Evolutionary conservation across 2,329 filamentous ascomycete species (phyloP).

Genomic region (Fusarium secorum): DNA sequence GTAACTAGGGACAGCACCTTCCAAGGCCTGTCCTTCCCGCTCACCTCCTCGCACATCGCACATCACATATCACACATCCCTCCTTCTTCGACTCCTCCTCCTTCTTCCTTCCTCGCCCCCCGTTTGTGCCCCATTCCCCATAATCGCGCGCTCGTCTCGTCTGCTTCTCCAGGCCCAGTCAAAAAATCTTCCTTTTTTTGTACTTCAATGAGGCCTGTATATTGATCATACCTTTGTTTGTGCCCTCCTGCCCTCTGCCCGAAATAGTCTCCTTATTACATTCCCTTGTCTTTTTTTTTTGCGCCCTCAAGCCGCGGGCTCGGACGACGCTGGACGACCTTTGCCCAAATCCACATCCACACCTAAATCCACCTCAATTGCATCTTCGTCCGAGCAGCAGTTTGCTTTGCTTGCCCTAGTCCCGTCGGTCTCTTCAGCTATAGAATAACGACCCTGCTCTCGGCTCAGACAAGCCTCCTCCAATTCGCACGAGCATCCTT

Average conservation of each 20-base stretch:
- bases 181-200: conserved; percentile 37
- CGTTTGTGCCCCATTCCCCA: conserved; percentile 35
- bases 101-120: conserved; percentile 36
- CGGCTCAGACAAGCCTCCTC: conserved; percentile 32
- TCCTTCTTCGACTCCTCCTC: conserved; percentile 33
- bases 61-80: conserved; percentile 26
- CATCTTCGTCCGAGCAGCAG: conserved; percentile 36
- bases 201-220: conserved; percentile 49
- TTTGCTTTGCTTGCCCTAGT: conserved; percentile 33
- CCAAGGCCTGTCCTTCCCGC: conserved; percentile 29
- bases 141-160: conserved; percentile 38
- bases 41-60: conserved; percentile 23
- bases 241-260: conserved; percentile 26
- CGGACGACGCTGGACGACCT: conserved; percentile 42
- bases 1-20: not conserved
- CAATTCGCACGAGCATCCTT: conserved; percentile 43
- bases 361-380: conserved; percentile 33
- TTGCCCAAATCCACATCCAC: conserved; percentile 31
- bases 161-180: conserved; percentile 42
- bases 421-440: conserved; percentile 26
- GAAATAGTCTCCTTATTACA: conserved; percentile 31
- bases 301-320: conserved; percentile 39
- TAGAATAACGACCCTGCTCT: conserved; percentile 32
- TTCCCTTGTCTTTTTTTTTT: conserved; percentile 36
- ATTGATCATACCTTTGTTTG: conserved; percentile 48